Evolutionary conservation across 768 basidiomycete genomes (phyloP).

Genomic region (Rickenella mellea): DNA sequence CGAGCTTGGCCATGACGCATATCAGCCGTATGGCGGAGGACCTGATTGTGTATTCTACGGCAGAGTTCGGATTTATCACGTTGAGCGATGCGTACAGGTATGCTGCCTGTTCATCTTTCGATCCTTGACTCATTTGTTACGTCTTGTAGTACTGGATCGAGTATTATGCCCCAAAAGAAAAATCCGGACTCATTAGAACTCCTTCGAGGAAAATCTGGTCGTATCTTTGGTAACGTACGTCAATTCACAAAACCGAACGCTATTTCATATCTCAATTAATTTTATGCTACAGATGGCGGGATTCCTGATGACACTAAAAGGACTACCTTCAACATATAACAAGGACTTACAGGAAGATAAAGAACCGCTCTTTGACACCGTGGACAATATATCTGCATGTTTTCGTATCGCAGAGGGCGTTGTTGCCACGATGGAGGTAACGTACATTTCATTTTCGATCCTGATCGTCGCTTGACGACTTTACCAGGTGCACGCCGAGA

Average conservation of each 20-base stretch:
- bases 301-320: slow-evolving; percentile 95
- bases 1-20: slow-evolving; percentile 85
- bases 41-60: slow-evolving; percentile 90
- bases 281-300: slow-evolving; percentile 89
- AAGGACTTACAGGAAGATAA: slow-evolving; percentile 99
- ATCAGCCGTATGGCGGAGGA: slow-evolving; percentile 94
- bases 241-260: slow-evolving; percentile 1
- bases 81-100: slow-evolving; percentile 96
- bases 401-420: slow-evolving; percentile 93
- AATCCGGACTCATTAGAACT: slow-evolving; percentile 96
- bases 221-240: slow-evolving; percentile 80
- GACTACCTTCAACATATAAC: slow-evolving; percentile 97
- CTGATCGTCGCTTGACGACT: not conserved
- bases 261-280: slow-evolving; percentile 4
- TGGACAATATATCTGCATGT: slow-evolving; percentile 82
- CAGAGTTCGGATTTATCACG: slow-evolving; percentile 95
- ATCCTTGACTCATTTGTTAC: slow-evolving; percentile 5
- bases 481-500: slow-evolving; percentile 72
- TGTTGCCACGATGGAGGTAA: slow-evolving; percentile 77
- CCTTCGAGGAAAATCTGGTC: slow-evolving; percentile 89
- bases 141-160: slow-evolving; percentile 78
- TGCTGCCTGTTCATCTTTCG: slow-evolving; percentile 10
- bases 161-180: slow-evolving; percentile 99
- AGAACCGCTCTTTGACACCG: slow-evolving; percentile 91
- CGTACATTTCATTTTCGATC: too few species aligned